phyloP scores from a whole-genome alignment of 192 early-diverging fungal species.

The Coemansia sp. region DNA sequence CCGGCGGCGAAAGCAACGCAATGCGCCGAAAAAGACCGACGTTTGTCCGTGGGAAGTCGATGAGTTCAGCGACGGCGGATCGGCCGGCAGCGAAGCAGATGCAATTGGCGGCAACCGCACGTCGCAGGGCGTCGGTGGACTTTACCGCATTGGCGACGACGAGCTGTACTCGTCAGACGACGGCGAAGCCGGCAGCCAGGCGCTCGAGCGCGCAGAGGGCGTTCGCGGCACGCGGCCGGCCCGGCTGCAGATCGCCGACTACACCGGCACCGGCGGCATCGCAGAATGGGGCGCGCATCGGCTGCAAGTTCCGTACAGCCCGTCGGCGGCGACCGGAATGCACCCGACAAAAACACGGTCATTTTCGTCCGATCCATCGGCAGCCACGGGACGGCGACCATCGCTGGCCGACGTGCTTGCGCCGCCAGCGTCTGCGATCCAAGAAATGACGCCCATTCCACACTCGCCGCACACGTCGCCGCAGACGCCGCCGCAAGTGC shows the following conservation, averaged over 20 bases:
- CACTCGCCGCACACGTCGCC: slow-evolving; percentile 28
- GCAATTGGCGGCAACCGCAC: neutral
- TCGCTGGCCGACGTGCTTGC: slow-evolving; percentile 51
- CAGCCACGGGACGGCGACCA: slow-evolving; percentile 33
- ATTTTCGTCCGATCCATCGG: slow-evolving; percentile 41
- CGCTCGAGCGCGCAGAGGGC: neutral
- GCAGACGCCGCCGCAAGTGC: slow-evolving; percentile 21
- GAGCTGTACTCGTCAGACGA: slow-evolving; percentile 51
- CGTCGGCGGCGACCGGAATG: slow-evolving; percentile 9
- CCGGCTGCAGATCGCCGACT: slow-evolving; percentile 27
- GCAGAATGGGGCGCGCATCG: slow-evolving; percentile 55
- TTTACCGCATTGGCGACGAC: slow-evolving; percentile 39
- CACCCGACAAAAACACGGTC: slow-evolving; percentile 33
- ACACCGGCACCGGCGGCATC: slow-evolving; percentile 55
- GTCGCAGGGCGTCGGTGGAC: neutral
- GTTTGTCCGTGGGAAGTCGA: slow-evolving; percentile 55
- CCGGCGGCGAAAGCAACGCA: slow-evolving; percentile 39
- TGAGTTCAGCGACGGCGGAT: slow-evolving; percentile 45
- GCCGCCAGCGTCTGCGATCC: slow-evolving; percentile 38
- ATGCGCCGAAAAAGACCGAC: slow-evolving; percentile 37
- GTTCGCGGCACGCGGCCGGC: slow-evolving; percentile 15
- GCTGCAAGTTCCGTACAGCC: slow-evolving; percentile 47
- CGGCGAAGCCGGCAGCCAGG: slow-evolving; percentile 1
- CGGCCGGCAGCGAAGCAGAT: slow-evolving; percentile 13
- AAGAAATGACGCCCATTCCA: slow-evolving; percentile 26